Base-by-base conservation (phyloP, 2,329 filamentous ascomycete species). In the Sporothrix schenckii region DNA sequence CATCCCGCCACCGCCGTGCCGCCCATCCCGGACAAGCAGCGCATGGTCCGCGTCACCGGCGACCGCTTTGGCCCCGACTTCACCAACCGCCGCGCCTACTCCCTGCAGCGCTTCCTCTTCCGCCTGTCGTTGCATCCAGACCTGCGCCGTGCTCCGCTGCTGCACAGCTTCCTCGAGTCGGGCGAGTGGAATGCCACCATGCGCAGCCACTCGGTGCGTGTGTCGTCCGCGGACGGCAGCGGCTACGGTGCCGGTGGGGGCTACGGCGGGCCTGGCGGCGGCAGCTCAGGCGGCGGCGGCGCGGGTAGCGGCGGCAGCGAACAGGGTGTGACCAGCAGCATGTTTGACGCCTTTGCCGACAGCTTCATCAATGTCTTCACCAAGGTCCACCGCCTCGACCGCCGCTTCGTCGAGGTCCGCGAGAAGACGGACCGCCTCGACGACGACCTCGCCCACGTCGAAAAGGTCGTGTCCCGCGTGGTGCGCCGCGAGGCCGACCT, bases 111-210 rank as follows among this genome's bases (percentile, higher is more conserved):
- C 68, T 99, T 99, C 79, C 86, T 99, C 60, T 88, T 91, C 77
- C 91, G 95, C 4, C 84, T 97, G 70, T 89, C 94, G 3, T 85
- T 97, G 58, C 95, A 99, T 77, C 95, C 95, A 0, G 90, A 94
- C 21, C 87, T 99, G 63, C 91, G 95, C 34, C 89, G 94, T 70
- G 91, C 92, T 0, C 86, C 89, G 34, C 89, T 98, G 50, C 85
- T 99, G 44, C 91, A 95, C 75, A 90, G 89, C 71, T 99, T 99
- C 79, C 88, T 99, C 73, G 95, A 99, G 81, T 94, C 91, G 71
- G 88, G 87, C 34, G 95, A 99, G 80, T 99, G 95, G 95, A 98
- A 99, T 79, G 91, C 93, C 47, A 94, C 93, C 61, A 97, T 99
- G 94, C 90, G 89, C 76, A 88, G 88, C 74, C 88, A 93, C 63